Conservation (phyloP, 106 monocot species). For the Dendrobium catenatum region DNA sequence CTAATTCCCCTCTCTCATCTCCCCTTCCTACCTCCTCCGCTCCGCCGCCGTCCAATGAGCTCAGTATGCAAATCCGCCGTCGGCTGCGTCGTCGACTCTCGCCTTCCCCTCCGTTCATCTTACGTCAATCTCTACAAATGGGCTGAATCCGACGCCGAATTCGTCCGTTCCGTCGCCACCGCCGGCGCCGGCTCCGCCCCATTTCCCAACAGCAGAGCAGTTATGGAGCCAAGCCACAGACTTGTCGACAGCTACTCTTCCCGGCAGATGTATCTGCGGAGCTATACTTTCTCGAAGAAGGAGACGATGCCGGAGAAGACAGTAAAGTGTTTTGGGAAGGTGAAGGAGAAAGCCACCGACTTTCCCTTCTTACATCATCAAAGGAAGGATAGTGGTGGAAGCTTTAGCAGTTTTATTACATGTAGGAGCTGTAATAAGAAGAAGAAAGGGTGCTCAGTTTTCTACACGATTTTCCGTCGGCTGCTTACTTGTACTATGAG, state of each 20-base stretch:
- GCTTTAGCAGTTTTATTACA: neutral
- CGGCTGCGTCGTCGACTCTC: conserved; percentile 12
- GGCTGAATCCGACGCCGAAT: conserved; percentile 58
- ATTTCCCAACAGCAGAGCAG: neutral
- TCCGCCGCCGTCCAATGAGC: neutral
- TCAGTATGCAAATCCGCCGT: conserved; percentile 5
- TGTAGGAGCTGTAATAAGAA: neutral
- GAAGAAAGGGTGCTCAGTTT: conserved; percentile 5
- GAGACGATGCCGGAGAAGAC: conserved; percentile 43
- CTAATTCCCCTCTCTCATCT: neutral
- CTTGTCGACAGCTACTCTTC: conserved; percentile 54
- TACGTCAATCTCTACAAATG: conserved; percentile 30
- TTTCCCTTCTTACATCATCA: neutral
- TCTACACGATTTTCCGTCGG: conserved; percentile 19
- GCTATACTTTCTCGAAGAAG: conserved; percentile 51
- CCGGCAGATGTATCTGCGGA: conserved; percentile 50
- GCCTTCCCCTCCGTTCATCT: conserved; percentile 16
- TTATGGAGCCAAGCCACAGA: neutral
- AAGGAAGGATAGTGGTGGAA: neutral
- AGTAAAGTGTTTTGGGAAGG: conserved; percentile 21
- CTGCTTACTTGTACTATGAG: conserved; percentile 29
- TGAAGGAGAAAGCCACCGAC: conserved; percentile 19
- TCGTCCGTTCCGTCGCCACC: conserved; percentile 21
- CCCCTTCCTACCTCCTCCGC: no score
- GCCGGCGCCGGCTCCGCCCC: neutral